Evolutionary conservation across 1,284 basidiomycete species (phyloP).

Genomic region (Cryptococcus wingfieldii): DNA sequence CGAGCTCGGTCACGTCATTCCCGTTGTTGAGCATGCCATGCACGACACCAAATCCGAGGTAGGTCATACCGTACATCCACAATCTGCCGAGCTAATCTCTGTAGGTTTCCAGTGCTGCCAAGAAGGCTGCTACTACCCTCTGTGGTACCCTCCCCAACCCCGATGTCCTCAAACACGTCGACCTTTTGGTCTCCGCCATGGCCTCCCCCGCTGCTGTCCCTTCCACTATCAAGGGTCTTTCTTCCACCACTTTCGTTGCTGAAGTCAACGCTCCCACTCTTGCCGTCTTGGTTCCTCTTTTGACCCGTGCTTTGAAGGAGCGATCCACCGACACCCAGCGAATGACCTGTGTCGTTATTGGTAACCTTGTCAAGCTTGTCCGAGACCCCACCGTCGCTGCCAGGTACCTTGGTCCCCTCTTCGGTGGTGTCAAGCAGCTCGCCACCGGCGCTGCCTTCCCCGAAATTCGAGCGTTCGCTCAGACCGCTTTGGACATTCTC

Average conservation of each 20-base stretch:
- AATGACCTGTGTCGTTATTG: slow-evolving; percentile 77
- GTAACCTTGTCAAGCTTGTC: slow-evolving; percentile 97
- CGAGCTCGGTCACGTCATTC: slow-evolving; percentile 76
- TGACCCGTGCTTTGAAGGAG: slow-evolving; percentile 90
- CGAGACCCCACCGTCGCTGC: slow-evolving; percentile 87
- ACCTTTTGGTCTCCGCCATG: slow-evolving; percentile 92
- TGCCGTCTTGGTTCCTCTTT: slow-evolving; percentile 89
- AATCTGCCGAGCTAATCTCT: neutral
- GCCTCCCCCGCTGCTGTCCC: slow-evolving; percentile 76
- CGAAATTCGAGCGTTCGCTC: slow-evolving; percentile 89
- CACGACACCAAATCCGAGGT: slow-evolving; percentile 97
- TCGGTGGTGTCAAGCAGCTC: slow-evolving; percentile 88
- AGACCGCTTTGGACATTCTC: slow-evolving; percentile 70
- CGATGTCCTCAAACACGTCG: slow-evolving; percentile 86
- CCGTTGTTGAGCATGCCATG: slow-evolving; percentile 85
- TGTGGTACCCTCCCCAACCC: slow-evolving; percentile 91
- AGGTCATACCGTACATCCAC: slow-evolving; percentile 17
- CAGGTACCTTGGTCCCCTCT: slow-evolving; percentile 78
- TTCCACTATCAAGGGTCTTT: slow-evolving; percentile 91
- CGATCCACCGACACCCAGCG: slow-evolving; percentile 93
- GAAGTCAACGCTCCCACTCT: slow-evolving; percentile 95
- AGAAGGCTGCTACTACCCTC: slow-evolving; percentile 88
- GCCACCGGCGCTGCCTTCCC: slow-evolving; percentile 91
- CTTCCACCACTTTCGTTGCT: slow-evolving; percentile 87
- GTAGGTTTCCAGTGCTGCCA: slow-evolving; percentile 80